These are phyloP conservation scores for Perilla frutescens DNA, from an alignment of 257 asterid genomes.

Conservation along the genomic window DNA sequence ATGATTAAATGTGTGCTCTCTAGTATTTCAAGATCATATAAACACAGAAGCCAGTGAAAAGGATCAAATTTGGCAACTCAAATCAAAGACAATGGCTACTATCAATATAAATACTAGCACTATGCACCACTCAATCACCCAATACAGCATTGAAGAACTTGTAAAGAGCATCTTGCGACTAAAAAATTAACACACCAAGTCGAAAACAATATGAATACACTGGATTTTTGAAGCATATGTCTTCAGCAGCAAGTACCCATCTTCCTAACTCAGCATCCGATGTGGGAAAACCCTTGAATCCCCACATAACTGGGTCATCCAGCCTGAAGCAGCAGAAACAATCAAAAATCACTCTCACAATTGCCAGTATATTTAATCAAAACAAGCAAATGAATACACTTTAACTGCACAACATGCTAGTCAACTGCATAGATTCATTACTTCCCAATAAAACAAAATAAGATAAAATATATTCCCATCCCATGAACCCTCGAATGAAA, in stretches of 20 bases:
- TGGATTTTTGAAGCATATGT: slow-evolving; percentile 85
- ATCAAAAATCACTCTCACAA: slow-evolving; percentile 3
- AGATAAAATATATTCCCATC: neutral
- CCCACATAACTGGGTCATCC: slow-evolving; percentile 99
- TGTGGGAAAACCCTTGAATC: slow-evolving; percentile 77
- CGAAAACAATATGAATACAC: slow-evolving; percentile 81
- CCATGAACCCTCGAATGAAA: neutral
- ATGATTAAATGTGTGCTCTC: neutral
- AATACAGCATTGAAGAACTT: slow-evolving; percentile 8
- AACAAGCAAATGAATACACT: slow-evolving; percentile 13
- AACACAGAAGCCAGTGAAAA: neutral
- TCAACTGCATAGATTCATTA: slow-evolving; percentile 4
- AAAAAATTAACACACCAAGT: slow-evolving; percentile 64
- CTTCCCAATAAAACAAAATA: neutral
- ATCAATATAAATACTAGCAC: slow-evolving; percentile 1
- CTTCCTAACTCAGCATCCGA: slow-evolving; percentile 69
- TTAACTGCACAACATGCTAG: neutral
- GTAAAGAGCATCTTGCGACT: slow-evolving; percentile 16
- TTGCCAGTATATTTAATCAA: neutral
- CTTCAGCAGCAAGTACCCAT: slow-evolving; percentile 98
- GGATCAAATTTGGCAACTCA: slow-evolving; percentile 18
- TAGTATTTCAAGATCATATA: neutral
- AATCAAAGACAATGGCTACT: neutral
- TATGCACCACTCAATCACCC: slow-evolving; percentile 17
- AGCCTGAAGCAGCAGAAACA: slow-evolving; percentile 56